Evolutionary conservation across 1,284 basidiomycete species (phyloP).

Genomic region (Thelephora terrestris): DNA sequence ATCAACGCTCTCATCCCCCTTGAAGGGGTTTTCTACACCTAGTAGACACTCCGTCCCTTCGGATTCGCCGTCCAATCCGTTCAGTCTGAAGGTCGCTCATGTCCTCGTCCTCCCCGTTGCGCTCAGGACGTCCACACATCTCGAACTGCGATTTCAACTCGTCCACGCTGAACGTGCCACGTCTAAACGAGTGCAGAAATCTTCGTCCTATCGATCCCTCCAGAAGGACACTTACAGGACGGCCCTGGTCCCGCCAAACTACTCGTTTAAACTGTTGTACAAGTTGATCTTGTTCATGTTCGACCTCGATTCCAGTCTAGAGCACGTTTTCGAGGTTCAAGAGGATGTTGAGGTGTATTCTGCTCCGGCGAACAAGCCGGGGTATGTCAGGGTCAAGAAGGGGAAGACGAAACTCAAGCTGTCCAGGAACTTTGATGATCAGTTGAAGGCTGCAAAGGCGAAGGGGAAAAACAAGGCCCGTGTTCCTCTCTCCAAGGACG

Average conservation of each 20-base stretch:
- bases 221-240: conserved; percentile 44
- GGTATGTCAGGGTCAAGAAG: conserved; percentile 36
- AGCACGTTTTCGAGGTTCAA: conserved; percentile 51
- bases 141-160: conserved; percentile 58
- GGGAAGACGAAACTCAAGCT: conserved; percentile 41
- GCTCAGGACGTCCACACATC: conserved; percentile 40
- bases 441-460: conserved; percentile 1
- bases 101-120: conserved; percentile 31
- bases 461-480: conserved; percentile 13
- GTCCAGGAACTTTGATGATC: conserved; percentile 29
- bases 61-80: conserved; percentile 31
- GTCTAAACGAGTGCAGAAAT: neutral
- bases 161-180: conserved; percentile 22
- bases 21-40: neutral
- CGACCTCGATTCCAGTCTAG: conserved; percentile 24
- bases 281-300: conserved; percentile 56
- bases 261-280: conserved; percentile 57
- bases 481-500: conserved; percentile 23
- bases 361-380: conserved; percentile 27
- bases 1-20: neutral
- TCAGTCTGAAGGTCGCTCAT: conserved; percentile 24
- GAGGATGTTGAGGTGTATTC: conserved; percentile 32
- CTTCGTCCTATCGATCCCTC: neutral
- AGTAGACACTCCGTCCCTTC: conserved; percentile 18
- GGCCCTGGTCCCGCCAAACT: conserved; percentile 59